Conservation (phyloP, 192 early-diverging fungal species). For the Gamsiella multidivaricata region DNA sequence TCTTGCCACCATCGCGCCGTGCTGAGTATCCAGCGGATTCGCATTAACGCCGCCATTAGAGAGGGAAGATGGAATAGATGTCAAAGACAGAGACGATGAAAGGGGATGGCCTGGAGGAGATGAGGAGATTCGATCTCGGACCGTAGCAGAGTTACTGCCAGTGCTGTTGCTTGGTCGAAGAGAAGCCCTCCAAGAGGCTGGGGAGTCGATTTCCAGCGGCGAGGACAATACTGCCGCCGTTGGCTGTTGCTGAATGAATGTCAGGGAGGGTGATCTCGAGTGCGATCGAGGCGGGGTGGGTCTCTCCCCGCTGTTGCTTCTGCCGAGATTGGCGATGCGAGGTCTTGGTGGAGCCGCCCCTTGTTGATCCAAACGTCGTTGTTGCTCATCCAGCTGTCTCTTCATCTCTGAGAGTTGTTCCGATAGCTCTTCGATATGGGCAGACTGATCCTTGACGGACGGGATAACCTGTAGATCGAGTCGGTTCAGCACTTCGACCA, state of each 20-base stretch:
- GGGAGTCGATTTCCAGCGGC: constrained; percentile 19
- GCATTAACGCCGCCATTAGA: background rate
- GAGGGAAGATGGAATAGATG: background rate
- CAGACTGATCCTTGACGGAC: constrained; percentile 37
- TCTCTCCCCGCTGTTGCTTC: constrained; percentile 22
- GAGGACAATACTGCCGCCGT: constrained; percentile 4
- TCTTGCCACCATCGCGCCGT: background rate
- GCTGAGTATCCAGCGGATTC: background rate
- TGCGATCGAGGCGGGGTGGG: background rate
- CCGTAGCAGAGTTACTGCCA: constrained; percentile 6
- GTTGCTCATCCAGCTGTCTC: constrained; percentile 38
- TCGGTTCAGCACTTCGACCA: constrained; percentile 31
- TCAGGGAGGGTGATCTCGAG: constrained; percentile 17
- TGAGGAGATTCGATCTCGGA: constrained; percentile 8
- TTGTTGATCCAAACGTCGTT: constrained; percentile 15
- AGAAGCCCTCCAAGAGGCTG: constrained; percentile 27
- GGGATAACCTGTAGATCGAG: constrained; percentile 44
- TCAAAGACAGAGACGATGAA: background rate
- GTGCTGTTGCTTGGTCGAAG: constrained; percentile 28
- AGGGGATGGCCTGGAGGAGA: background rate
- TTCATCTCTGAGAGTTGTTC: constrained; percentile 46
- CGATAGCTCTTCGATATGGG: constrained; percentile 30
- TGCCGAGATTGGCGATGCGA: background rate
- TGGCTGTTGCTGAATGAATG: constrained; percentile 15
- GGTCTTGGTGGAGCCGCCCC: background rate